phyloP scores from a whole-genome alignment of 805 yeast species.

The Zygosaccharomyces siamensis region DNA sequence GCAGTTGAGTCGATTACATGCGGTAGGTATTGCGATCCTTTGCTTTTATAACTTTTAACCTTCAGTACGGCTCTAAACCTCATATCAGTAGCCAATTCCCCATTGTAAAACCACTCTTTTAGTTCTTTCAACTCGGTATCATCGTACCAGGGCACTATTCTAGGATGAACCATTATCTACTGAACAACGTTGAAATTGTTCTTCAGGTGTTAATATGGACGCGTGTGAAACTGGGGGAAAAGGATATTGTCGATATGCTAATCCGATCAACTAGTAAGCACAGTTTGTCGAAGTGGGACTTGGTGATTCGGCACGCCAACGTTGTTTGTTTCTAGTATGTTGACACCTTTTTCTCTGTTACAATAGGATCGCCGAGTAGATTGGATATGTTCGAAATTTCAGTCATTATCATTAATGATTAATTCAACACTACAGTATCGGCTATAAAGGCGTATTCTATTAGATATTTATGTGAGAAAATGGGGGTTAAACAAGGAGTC shows the following conservation, averaged over 20 bases:
- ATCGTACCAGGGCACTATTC: constrained; percentile 38
- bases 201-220: neutral
- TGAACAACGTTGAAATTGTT: neutral
- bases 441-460: neutral
- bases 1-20: constrained; percentile 69
- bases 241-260: neutral
- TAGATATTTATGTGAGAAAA: neutral
- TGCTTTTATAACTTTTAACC: constrained; percentile 49
- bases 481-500: neutral
- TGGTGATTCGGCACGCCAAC: neutral
- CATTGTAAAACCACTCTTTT: constrained; percentile 49
- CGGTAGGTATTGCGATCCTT: constrained; percentile 55
- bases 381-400: neutral
- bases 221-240: neutral
- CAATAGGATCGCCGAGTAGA: neutral
- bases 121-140: constrained; percentile 43
- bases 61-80: constrained; percentile 46
- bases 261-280: too few species aligned
- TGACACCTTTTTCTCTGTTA: neutral
- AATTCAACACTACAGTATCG: neutral
- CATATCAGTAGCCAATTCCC: constrained; percentile 26
- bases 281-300: too few species aligned
- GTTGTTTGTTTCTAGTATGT: neutral
- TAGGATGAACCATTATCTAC: constrained; percentile 23
- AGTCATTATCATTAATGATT: neutral